Percentiles rank a stretch among this genome's conserved stretches.
phyloP scores from a whole-genome alignment of 352 stramenopile genomes.

The Phytopythium montanum region DNA sequence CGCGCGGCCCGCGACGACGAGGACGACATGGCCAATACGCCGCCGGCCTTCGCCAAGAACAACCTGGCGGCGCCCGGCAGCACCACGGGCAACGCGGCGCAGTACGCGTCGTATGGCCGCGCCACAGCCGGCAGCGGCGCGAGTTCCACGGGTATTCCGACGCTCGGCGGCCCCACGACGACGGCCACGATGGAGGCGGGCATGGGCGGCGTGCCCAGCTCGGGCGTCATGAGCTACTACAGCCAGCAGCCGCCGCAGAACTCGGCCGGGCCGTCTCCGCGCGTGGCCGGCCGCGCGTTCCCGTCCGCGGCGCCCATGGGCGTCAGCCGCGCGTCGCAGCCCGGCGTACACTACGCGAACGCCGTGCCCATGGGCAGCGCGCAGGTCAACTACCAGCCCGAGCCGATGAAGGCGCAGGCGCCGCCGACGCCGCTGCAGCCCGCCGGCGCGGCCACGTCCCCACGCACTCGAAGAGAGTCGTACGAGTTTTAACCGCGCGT shows the following conservation, averaged over 20 bases:
- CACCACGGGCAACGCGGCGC: conserved; percentile 20
- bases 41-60: conserved; percentile 30
- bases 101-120: conserved; percentile 27
- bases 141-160: conserved; percentile 13
- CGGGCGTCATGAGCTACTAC: conserved; percentile 50
- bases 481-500: conserved; percentile 27
- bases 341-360: conserved; percentile 4
- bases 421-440: conserved; percentile 20
- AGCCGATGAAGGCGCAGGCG: conserved; percentile 14
- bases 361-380: conserved; percentile 2
- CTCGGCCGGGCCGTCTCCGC: conserved; percentile 33
- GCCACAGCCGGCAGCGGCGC: conserved; percentile 15
- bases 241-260: conserved; percentile 43
- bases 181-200: background rate
- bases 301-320: conserved; percentile 33
- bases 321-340: conserved; percentile 5
- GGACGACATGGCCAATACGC: conserved; percentile 41
- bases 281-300: conserved; percentile 40
- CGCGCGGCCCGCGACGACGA: conserved; percentile 57
- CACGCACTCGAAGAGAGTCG: conserved; percentile 27
- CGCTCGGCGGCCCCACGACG: conserved; percentile 6
- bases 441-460: conserved; percentile 21
- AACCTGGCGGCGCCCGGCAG: conserved; percentile 19
- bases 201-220: conserved; percentile 16
- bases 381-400: conserved; percentile 7